Evolutionary conservation across 2,329 filamentous ascomycete genomes (phyloP).

Genomic region (Aspergillus ibericus): DNA sequence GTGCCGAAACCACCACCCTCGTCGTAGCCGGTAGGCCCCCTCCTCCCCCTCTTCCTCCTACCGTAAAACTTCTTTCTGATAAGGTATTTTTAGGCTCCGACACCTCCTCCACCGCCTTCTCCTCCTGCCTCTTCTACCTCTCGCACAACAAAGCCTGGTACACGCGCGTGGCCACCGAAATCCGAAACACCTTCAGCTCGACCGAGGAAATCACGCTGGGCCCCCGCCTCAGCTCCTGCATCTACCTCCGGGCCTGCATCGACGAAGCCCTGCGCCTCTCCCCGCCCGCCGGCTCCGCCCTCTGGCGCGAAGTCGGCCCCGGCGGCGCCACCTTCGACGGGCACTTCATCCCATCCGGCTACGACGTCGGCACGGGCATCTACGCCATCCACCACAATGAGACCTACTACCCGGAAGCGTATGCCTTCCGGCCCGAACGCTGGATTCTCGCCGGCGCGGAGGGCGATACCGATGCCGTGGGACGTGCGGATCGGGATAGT

Average conservation of each 20-base stretch:
- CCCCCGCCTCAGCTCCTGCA: conserved; percentile 33
- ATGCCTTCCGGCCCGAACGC: conserved; percentile 34
- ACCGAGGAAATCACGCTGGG: conserved; percentile 39
- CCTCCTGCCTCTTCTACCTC: conserved; percentile 44
- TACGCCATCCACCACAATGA: conserved; percentile 38
- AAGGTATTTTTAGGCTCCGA: conserved; percentile 31
- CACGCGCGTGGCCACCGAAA: conserved; percentile 31
- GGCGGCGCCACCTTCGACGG: conserved; percentile 36
- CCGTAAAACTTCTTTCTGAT: neutral
- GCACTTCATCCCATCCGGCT: conserved; percentile 31
- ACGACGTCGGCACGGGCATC: conserved; percentile 30
- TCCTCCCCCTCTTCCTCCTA: neutral
- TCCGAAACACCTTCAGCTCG: conserved; percentile 35
- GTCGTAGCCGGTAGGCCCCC: conserved; percentile 47
- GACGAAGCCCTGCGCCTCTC: conserved; percentile 39
- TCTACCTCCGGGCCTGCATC: conserved; percentile 47
- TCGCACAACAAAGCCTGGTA: conserved; percentile 31
- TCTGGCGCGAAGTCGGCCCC: conserved; percentile 32
- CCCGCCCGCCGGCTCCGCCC: conserved; percentile 27
- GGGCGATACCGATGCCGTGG: neutral
- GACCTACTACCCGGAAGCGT: conserved; percentile 33
- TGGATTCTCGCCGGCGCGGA: conserved; percentile 27
- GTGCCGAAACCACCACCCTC: conserved; percentile 51
- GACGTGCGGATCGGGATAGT: neutral
- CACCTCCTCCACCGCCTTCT: conserved; percentile 42